Percentiles rank a stretch among this genome's conserved stretches.
phyloP scores from a whole-genome alignment of 2,329 filamentous ascomycete genomes.

The Diaporthe velutina region DNA sequence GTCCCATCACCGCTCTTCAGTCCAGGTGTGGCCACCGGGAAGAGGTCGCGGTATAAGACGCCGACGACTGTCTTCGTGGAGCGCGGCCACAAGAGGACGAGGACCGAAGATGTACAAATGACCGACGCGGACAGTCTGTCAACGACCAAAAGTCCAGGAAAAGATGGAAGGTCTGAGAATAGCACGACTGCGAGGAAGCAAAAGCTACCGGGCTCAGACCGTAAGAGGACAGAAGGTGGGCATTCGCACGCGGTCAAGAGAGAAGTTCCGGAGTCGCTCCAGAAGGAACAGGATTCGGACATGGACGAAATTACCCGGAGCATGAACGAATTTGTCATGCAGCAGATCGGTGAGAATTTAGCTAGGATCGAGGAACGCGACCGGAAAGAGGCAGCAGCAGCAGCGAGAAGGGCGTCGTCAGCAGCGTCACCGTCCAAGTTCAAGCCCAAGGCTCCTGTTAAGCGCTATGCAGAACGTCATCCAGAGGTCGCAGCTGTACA shows the following conservation, averaged over 20 bases:
- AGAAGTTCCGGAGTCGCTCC: conserved; percentile 50
- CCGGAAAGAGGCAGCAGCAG: conserved; percentile 24
- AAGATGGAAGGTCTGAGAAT: conserved; percentile 42
- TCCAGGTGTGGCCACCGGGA: conserved; percentile 51
- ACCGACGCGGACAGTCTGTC: conserved; percentile 15
- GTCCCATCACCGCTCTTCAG: conserved; percentile 47
- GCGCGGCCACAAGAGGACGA: conserved; percentile 54
- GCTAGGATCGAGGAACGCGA: conserved; percentile 57
- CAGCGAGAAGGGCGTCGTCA: conserved; percentile 41
- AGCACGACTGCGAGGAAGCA: conserved; percentile 45
- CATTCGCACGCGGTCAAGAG: conserved; percentile 40
- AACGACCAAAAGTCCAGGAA: neutral
- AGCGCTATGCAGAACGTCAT: conserved; percentile 69
- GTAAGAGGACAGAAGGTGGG: conserved; percentile 35
- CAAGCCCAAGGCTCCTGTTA: conserved; percentile 67
- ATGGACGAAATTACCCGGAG: conserved; percentile 65
- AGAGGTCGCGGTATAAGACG: conserved; percentile 53
- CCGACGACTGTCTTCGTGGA: conserved; percentile 68
- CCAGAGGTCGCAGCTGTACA: conserved; percentile 53
- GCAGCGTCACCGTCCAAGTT: conserved; percentile 54
- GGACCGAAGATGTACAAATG: conserved; percentile 37
- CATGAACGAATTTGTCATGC: conserved; percentile 71
- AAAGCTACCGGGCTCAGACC: conserved; percentile 52
- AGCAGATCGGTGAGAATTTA: conserved; percentile 68
- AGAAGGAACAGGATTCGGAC: conserved; percentile 54